Evolutionary conservation across 2,329 filamentous ascomycete species (phyloP).

Genomic region (Triangularia setosa): DNA sequence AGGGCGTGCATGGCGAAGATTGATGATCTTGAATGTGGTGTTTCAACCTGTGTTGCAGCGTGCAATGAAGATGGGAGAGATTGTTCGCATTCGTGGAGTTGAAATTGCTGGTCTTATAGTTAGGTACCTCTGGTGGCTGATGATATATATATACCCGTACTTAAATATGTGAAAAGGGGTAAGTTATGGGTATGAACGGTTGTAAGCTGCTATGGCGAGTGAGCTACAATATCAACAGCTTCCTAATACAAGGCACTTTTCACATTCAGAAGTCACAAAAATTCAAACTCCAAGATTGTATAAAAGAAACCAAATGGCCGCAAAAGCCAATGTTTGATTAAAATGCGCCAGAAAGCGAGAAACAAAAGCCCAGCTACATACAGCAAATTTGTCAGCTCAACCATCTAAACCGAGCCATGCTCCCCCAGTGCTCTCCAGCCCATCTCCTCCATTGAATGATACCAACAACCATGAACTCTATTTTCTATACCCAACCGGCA

Average conservation of each 20-base stretch:
- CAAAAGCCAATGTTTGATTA: not conserved
- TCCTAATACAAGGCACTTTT: no score
- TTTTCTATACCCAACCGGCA: no score
- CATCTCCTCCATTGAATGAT: not conserved
- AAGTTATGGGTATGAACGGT: no score
- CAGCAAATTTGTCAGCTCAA: not conserved
- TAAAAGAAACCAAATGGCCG: not conserved
- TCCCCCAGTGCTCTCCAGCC: not conserved
- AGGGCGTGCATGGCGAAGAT: not conserved
- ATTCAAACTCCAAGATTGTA: not conserved
- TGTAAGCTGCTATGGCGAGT: no score
- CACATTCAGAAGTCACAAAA: no score
- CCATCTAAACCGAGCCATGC: not conserved
- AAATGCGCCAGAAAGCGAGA: not conserved
- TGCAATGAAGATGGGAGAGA: not conserved
- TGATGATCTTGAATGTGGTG: not conserved
- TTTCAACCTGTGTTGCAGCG: not conserved
- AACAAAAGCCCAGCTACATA: not conserved
- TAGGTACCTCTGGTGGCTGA: no score
- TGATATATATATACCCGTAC: no score
- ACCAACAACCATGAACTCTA: not conserved
- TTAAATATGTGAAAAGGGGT: no score
- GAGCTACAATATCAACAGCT: no score
- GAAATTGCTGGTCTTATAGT: not conserved
- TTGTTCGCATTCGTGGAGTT: not conserved